These are phyloP conservation scores for Rosellinia necatrix DNA, from an alignment of 2,329 filamentous ascomycete genomes.

Conservation along the genomic window DNA sequence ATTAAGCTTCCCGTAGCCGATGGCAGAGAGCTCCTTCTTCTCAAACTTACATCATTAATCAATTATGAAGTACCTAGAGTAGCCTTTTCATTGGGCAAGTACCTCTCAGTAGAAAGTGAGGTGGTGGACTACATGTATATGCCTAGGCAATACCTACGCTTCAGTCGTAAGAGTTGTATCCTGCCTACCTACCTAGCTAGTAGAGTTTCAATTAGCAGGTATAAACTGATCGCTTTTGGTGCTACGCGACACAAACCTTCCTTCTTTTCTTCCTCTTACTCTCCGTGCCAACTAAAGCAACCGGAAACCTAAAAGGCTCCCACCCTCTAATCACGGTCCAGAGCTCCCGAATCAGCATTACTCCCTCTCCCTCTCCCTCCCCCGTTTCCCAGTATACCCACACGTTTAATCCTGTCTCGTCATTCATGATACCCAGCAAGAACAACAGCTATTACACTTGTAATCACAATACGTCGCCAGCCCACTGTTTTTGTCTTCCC, in stretches of 20 bases:
- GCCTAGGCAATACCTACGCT: constrained; percentile 1
- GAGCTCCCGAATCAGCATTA: constrained; percentile 9
- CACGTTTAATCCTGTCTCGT: constrained; percentile 14
- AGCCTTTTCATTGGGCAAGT: not conserved
- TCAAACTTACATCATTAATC: constrained; percentile 17
- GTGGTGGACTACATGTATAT: not conserved
- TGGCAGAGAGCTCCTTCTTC: not conserved
- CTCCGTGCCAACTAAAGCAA: too few relatives aligned
- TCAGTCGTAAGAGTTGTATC: not conserved
- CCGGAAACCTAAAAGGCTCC: constrained; percentile 7
- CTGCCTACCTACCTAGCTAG: not conserved
- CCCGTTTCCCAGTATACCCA: constrained; percentile 28
- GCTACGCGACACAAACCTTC: not conserved
- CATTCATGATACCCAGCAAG: constrained; percentile 27
- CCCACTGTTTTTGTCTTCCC: too few relatives aligned
- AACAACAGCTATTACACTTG: not conserved
- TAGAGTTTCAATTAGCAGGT: not conserved
- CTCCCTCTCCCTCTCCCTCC: constrained; percentile 11
- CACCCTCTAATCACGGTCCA: not conserved
- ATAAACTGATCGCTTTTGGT: not conserved
- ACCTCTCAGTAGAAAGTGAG: not conserved
- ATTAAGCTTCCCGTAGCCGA: constrained; percentile 1
- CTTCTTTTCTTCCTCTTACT: not conserved
- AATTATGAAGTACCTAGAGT: not conserved
- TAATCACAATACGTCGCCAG: too few relatives aligned